Evolutionary conservation across 331 rosid genomes (phyloP).

Genomic region (Quercus phellos): DNA sequence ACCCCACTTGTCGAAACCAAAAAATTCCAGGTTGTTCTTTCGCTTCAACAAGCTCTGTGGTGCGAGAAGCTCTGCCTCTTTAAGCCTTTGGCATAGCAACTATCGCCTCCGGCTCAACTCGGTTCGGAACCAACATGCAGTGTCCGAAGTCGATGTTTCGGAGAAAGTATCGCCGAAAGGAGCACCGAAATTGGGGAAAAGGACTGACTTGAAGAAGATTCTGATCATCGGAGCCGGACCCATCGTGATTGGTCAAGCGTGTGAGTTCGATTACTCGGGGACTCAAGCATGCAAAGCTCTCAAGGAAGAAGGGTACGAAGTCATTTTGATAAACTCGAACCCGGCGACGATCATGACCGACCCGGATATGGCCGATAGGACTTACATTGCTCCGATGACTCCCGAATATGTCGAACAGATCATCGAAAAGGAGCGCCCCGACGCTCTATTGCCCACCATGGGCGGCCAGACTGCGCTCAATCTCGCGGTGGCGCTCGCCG

Average conservation of each 20-base stretch:
- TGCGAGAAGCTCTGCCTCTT: constrained; percentile 6
- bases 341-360: constrained; percentile 99
- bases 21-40: constrained; percentile 4
- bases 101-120: background rate
- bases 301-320: constrained; percentile 84
- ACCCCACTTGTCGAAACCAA: constrained; percentile 12
- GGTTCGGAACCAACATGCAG: constrained; percentile 11
- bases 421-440: constrained; percentile 77
- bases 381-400: constrained; percentile 90
- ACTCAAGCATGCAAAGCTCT: constrained; percentile 95
- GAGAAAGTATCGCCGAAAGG: background rate
- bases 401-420: constrained; percentile 84
- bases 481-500: constrained; percentile 75
- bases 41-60: constrained; percentile 6
- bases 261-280: constrained; percentile 94
- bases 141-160: background rate
- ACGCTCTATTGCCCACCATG: constrained; percentile 91
- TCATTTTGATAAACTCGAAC: constrained; percentile 76
- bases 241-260: constrained; percentile 91
- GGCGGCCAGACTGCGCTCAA: constrained; percentile 96
- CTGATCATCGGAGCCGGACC: constrained; percentile 96
- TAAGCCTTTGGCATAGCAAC: constrained; percentile 14
- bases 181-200: constrained; percentile 37
- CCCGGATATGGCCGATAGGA: constrained; percentile 77
- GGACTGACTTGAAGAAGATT: constrained; percentile 86